These are phyloP conservation scores for Pichia sp. DNA, from an alignment of 1,139 yeast species.

Conservation along the genomic window DNA sequence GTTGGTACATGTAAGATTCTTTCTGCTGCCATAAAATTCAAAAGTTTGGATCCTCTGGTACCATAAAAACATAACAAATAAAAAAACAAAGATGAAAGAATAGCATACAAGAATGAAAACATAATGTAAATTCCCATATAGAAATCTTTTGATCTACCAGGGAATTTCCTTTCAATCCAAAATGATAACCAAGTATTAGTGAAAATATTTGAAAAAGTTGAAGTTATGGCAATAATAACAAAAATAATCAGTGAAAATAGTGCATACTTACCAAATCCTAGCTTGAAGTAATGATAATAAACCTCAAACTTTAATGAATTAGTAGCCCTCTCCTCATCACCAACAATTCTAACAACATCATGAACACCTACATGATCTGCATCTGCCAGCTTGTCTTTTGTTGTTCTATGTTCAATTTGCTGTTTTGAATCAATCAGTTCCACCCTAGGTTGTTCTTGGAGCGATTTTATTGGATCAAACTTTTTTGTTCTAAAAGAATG, in stretches of 20 bases:
- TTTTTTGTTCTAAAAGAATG: too few species aligned
- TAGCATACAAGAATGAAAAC: constrained; percentile 34
- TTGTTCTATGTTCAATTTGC: neutral
- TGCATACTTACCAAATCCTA: constrained; percentile 49
- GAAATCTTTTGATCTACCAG: constrained; percentile 38
- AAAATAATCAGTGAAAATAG: constrained; percentile 37
- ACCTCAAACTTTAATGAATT: constrained; percentile 32
- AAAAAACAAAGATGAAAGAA: constrained; percentile 38
- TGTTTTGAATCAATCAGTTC: neutral
- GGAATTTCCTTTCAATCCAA: constrained; percentile 63
- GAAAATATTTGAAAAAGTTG: constrained; percentile 57
- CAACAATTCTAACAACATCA: constrained; percentile 26
- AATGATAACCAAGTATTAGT: constrained; percentile 79
- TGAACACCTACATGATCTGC: neutral
- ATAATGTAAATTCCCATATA: constrained; percentile 70
- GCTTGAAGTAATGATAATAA: constrained; percentile 43
- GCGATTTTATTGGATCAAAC: neutral
- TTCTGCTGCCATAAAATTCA: constrained; percentile 39
- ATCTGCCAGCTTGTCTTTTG: neutral
- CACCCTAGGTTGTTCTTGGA: neutral
- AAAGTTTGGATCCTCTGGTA: constrained; percentile 39
- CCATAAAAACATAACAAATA: constrained; percentile 42
- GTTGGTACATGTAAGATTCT: constrained; percentile 47
- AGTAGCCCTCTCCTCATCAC: constrained; percentile 32
- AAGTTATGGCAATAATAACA: constrained; percentile 33